Base-by-base conservation (phyloP, 164 flowering plant genomes). In the Liriodendron chinense region DNA sequence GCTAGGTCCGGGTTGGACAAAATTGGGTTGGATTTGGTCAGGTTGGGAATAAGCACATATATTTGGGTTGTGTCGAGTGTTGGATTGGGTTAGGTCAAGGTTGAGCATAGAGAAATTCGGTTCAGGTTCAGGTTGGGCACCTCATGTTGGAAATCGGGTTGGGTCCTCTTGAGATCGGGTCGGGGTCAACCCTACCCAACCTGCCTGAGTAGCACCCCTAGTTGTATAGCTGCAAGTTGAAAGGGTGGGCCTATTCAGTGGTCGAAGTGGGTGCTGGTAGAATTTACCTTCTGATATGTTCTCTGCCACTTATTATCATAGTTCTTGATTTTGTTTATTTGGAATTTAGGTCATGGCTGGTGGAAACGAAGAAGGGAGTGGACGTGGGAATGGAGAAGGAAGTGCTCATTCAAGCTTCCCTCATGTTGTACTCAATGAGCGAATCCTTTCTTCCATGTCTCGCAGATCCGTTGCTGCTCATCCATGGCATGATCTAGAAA, bases 401-500 rank as follows among this genome's bases (percentile, higher is more conserved):
- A 83, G 82, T 77, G 77, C 20, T 20, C 62, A 22, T 62, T 69
- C 85, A 0, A 70, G 70, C 7, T 79, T 76, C 57, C 78, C 88
- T 82, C 85, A 23, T 65, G 84, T 79, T 25, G 74, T 25, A 4
- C 92, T 94, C 67, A 92, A 94, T 82, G 94, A 94, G 77, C 85
- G 97, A 50, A 94, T 92, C 74, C 91, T 92, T 68, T 84, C 91
- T 24, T 92, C 97, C 26, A 84, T 94, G 88, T 83, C 96, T 2
- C 87, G 84, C n/a, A 83, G 92, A 82, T 87, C 97, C 34, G 80
- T 90, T 21, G 98, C 97, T 83, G 97, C 98, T 75, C 98, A 94
- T 83, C 98, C 98, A 0, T 94, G 98, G 98, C 98, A 94, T 76
- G 98, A 94, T 82, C 79, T 94, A 59, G 96, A 92, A 76, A 92